Conservation (phyloP, 208 protist genomes). For the Trypanosoma theileri region DNA sequence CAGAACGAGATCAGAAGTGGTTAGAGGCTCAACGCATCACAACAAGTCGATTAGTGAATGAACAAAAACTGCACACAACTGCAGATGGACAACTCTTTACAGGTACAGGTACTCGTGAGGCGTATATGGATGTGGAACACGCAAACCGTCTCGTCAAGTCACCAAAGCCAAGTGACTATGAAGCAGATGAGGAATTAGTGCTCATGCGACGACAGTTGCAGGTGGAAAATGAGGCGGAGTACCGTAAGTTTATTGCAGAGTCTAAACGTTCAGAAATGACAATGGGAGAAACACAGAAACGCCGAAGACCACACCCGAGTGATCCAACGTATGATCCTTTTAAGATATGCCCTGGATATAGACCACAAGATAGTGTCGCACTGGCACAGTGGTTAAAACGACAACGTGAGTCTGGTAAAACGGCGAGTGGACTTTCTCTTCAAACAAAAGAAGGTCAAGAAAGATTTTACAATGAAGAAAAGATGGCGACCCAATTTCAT, state of each 20-base stretch:
- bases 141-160: conserved; percentile 61
- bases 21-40: conserved; percentile 46
- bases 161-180: conserved; percentile 68
- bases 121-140: conserved; percentile 71
- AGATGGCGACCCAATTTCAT: conserved; percentile 91
- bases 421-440: conserved; percentile 66
- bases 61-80: conserved; percentile 53
- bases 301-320: conserved; percentile 74
- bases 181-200: conserved; percentile 79
- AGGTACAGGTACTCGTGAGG: conserved; percentile 45
- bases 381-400: conserved; percentile 88
- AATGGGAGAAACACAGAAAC: conserved; percentile 65
- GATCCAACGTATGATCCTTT: conserved; percentile 90
- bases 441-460: conserved; percentile 85
- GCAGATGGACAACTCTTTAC: conserved; percentile 75
- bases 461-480: conserved; percentile 91
- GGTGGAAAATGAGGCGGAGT: conserved; percentile 87
- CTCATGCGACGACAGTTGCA: conserved; percentile 83
- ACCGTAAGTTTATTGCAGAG: conserved; percentile 85
- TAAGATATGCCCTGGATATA: conserved; percentile 80
- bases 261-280: conserved; percentile 65
- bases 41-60: conserved; percentile 36
- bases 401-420: conserved; percentile 80
- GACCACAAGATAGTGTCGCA: conserved; percentile 78
- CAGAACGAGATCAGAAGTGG: conserved; percentile 77